Conservation (phyloP, 2,329 filamentous ascomycete species). For the Verticillium nonalfalfae region DNA sequence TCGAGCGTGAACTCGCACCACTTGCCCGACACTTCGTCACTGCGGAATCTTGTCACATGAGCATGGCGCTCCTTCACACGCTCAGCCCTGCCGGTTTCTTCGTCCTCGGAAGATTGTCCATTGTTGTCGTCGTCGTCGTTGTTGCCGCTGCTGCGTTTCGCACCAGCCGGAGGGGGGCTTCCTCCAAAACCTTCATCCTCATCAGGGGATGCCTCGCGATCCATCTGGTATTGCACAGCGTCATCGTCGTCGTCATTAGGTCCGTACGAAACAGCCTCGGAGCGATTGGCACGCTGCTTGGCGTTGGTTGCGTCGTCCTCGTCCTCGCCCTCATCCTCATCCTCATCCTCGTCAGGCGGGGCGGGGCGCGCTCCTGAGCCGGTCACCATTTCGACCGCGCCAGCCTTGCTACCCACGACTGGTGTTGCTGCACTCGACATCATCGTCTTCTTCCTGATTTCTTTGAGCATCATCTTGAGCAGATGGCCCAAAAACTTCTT, state of each 20-base stretch:
- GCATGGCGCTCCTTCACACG: conserved; percentile 57
- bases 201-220: conserved; percentile 44
- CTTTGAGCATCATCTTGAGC: conserved; percentile 62
- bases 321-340: conserved; percentile 69
- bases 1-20: conserved; percentile 79
- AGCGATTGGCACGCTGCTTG: conserved; percentile 69
- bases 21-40: conserved; percentile 66
- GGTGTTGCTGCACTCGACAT: conserved; percentile 66
- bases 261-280: conserved; percentile 81
- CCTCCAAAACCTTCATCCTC: conserved; percentile 49
- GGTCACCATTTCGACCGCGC: conserved; percentile 44
- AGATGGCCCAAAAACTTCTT: conserved; percentile 69
- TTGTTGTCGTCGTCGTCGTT: conserved; percentile 32
- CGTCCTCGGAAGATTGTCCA: conserved; percentile 25
- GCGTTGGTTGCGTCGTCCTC: conserved; percentile 72
- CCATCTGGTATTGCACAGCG: conserved; percentile 59
- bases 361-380: conserved; percentile 21
- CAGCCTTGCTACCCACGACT: conserved; percentile 55
- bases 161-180: conserved; percentile 31
- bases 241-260: conserved; percentile 90
- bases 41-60: conserved; percentile 71
- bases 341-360: conserved; percentile 55
- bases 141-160: background rate
- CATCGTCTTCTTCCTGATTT: conserved; percentile 75
- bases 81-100: conserved; percentile 39